Base-by-base conservation (phyloP, 352 stramenopile species). In the Globisporangium irregulare region DNA sequence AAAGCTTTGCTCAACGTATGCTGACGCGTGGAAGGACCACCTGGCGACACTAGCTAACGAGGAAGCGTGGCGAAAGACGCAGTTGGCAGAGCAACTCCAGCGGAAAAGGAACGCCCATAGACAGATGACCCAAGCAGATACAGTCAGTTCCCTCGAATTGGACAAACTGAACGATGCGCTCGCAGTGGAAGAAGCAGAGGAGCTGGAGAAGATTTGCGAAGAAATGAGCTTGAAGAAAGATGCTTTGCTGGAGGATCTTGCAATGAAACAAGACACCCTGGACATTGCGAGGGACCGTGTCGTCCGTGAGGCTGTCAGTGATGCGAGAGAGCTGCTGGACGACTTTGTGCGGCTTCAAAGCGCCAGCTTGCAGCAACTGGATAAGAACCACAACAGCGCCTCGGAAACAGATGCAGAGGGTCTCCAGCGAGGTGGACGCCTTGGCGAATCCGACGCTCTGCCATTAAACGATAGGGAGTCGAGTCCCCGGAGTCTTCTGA, bases 181-280 rank as follows among this genome's bases (percentile, higher is more conserved):
- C 24, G 55, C 14, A 14, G 24, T 32, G 20, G 27, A 69, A 69
- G 55, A 71, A n/a, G 25, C 62, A 5, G 53, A 73, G 20, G 38
- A 59, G n/a, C 29, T 74, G 12, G 43, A 34, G 10, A 32, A 67
- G 12, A 20, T 76, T 50, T 32, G 64, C n/a, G 2, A 64, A 54
- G 50, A 60, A 14, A 32, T 59, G 43, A 27, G 4, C 20, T 61
- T 73, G 8, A 41, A 61, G 10, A 78, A 76, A 27, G 74, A 82
- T 8, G 56, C 62, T 6, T 20, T 74, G 6, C 60, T 81, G n/a
- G 74, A 82, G 63, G 59, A 72, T 0, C 27, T 86, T 24, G 73
- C 82, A 1, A 78, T 68, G 36, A 71, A 76, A 8, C 73, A 84
- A 51, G 76, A 80, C n/a, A 64, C 75, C 25, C 81, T 82, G 66